phyloP scores from a whole-genome alignment of 768 basidiomycete species.

The Mycena latifolia region DNA sequence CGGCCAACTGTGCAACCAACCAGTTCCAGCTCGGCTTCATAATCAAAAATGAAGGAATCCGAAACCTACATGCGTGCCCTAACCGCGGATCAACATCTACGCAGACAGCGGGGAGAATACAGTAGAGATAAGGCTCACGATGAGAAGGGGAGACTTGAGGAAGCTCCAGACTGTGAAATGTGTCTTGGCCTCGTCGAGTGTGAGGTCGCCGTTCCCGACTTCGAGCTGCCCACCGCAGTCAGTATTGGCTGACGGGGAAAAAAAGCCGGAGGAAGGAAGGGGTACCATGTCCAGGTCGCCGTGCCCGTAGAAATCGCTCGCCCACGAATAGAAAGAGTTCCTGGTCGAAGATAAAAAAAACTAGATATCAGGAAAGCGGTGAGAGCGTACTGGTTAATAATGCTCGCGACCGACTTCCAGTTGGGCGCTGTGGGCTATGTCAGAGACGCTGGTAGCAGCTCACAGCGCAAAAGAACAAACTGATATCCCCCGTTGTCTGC shows the following conservation, averaged over 20 bases:
- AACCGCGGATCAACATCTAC: slow-evolving; percentile 5
- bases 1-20: slow-evolving; percentile 58
- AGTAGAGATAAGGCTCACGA: slow-evolving; percentile 52
- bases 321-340: slow-evolving; percentile 74
- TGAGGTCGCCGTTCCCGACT: slow-evolving; percentile 73
- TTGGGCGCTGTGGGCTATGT: slow-evolving; percentile 47
- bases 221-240: slow-evolving; percentile 56
- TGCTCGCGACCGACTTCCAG: slow-evolving; percentile 64
- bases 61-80: slow-evolving; percentile 51
- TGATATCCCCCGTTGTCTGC: slow-evolving; percentile 66
- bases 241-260: not conserved
- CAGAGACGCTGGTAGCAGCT: not conserved
- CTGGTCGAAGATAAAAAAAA: slow-evolving; percentile 44
- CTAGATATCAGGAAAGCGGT: not conserved
- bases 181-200: slow-evolving; percentile 73
- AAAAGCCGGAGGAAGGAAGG: not conserved
- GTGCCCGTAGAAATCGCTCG: slow-evolving; percentile 75
- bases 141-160: slow-evolving; percentile 76
- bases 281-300: slow-evolving; percentile 78
- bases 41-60: too few species aligned
- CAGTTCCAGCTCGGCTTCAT: too few species aligned
- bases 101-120: not conserved
- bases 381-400: slow-evolving; percentile 64
- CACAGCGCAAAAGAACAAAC: slow-evolving; percentile 38
- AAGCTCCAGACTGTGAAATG: slow-evolving; percentile 83